Percentiles rank a stretch among this genome's conserved stretches.
Conservation (phyloP, 2,329 filamentous ascomycete genomes). For the Sclerotinia minor region DNA sequence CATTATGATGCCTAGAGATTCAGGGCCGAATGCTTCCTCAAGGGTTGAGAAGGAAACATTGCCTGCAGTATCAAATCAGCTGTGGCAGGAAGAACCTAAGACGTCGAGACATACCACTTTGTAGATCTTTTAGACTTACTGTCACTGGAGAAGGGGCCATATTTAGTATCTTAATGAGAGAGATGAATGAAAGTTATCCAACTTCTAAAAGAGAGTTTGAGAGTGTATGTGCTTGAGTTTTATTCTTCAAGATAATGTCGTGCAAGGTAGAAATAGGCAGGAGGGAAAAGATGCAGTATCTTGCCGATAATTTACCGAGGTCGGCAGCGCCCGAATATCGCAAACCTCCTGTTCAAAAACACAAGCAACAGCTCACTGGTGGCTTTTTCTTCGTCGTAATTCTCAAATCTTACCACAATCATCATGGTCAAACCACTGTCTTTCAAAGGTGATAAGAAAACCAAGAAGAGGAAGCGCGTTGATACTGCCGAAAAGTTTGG, state of each 20-base stretch:
- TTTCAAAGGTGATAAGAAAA: conserved; percentile 97
- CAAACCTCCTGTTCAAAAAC: conserved; percentile 8
- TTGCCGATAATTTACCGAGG: conserved; percentile 18
- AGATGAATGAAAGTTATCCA: neutral
- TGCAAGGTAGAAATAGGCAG: neutral
- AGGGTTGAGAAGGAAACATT: conserved; percentile 67
- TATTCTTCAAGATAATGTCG: neutral
- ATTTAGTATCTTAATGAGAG: neutral
- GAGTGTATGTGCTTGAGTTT: neutral
- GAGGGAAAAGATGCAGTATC: neutral
- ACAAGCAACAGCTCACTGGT: conserved; percentile 14
- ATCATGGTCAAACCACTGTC: conserved; percentile 83
- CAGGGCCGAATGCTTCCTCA: conserved; percentile 81
- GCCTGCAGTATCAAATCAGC: conserved; percentile 47
- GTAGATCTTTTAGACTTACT: conserved; percentile 61
- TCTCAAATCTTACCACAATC: conserved; percentile 27
- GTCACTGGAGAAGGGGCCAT: conserved; percentile 44
- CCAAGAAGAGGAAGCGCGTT: conserved; percentile 84
- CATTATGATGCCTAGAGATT: conserved; percentile 89
- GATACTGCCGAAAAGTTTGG: conserved; percentile 46
- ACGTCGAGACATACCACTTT: conserved; percentile 50
- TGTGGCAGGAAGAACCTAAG: neutral
- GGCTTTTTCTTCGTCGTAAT: conserved; percentile 9
- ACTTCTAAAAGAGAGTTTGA: neutral
- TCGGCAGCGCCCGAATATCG: conserved; percentile 19